Evolutionary conservation across 306 rosid genomes (phyloP), one percentile per base, ranked within the genome.

Genomic region (Cucurbita moschata): DNA sequence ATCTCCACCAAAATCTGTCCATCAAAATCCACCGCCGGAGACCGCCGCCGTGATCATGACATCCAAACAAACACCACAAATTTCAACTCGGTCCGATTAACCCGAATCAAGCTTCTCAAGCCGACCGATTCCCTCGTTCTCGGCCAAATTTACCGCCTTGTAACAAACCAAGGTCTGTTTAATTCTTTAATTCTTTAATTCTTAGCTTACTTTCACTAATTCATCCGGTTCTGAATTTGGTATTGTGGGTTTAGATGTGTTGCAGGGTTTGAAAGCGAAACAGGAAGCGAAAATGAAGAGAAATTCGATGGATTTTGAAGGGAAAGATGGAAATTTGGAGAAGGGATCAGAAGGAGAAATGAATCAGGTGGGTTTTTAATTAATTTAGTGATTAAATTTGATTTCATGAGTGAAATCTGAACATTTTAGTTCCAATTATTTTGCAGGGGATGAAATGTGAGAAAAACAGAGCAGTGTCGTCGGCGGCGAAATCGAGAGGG

Each of bases 131-230:
- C 92, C 8, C 97, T 94, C 73, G 83, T 89, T 64, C 95, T 94
- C 64, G 98, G 98, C 51, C 95, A 94, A 78, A 96, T 91, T 79
- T 94, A 94, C 81, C 85, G 98, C 53, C 98, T 94, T 77, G 82
- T 94, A 76, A 77, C 95, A 13, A 79, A 89, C 53, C 89, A 89
- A 89, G 98, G 98, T 94, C 44, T 66, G 82, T 73, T 37, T 13
- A 83, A 75, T 75, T 75, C 0, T 19, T 19, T 19, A 19, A 19
- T 19, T 77, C 2, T 3, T 54, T 10, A 70, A 9, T 43, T 40
- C 61, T 51, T 54, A 60, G 63, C 35, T 13, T 38, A 9, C 1
- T 70, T 37, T 44, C 7, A n/a, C 35, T 6, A 50, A 15, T 26
- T 73, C 2, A 12, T n/a, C 21, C 43, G 44, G 16, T 61, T 37